Evolutionary conservation across 768 basidiomycete species (phyloP).

Genomic region (Termitomyces sp.): DNA sequence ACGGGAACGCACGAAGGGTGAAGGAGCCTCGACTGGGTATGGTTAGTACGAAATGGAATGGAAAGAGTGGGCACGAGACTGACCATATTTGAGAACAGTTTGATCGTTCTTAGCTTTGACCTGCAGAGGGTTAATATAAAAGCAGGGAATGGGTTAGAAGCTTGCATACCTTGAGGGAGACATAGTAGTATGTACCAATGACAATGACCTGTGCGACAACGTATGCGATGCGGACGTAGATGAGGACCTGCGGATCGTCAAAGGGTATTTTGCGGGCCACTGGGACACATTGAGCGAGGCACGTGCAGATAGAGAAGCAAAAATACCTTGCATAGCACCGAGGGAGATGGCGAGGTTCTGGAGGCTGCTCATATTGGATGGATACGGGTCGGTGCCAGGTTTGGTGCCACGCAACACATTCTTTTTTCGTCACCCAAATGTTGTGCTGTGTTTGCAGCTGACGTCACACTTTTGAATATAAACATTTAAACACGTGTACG

Average conservation of each 20-base stretch:
- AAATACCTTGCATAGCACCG: conserved; percentile 84
- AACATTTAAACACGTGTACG: no score
- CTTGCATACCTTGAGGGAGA: conserved; percentile 62
- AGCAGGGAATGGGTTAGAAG: not conserved
- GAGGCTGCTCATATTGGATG: conserved; percentile 82
- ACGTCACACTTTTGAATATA: no score
- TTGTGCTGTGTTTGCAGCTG: no score
- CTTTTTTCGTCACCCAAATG: no score
- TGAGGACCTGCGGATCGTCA: conserved; percentile 79
- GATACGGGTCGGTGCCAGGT: conserved; percentile 11
- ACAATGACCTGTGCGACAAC: conserved; percentile 68
- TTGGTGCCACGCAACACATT: not conserved
- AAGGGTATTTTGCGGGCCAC: conserved; percentile 91
- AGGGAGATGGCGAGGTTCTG: conserved; percentile 88
- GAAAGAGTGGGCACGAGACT: not conserved
- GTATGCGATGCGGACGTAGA: conserved; percentile 84
- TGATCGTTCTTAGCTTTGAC: conserved; percentile 95
- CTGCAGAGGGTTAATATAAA: conserved; percentile 34
- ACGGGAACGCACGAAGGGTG: conserved; percentile 62
- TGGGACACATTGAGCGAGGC: conserved; percentile 24
- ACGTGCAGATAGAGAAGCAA: not conserved
- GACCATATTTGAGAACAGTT: conserved; percentile 93
- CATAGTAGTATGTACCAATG: conserved; percentile 76
- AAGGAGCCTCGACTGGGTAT: conserved; percentile 66
- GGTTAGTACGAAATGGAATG: conserved; percentile 1